Evolutionary conservation across 208 protist genomes (phyloP).

Genomic region (Acanthamoeba culbertsoni): DNA sequence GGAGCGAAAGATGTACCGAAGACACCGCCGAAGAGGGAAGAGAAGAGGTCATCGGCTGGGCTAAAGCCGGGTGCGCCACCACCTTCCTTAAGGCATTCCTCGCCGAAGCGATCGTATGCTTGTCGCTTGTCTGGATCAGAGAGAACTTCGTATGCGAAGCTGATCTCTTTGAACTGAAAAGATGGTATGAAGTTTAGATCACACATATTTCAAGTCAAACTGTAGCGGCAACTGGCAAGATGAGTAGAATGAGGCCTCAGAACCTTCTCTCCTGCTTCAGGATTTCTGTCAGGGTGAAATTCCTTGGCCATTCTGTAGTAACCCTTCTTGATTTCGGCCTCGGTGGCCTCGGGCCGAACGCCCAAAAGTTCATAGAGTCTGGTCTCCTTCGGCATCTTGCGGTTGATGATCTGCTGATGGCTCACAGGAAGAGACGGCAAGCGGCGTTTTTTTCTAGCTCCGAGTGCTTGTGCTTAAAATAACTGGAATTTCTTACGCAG

Average conservation of each 20-base stretch:
- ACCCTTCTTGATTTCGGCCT: slow-evolving; percentile 89
- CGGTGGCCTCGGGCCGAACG: slow-evolving; percentile 83
- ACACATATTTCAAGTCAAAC: too few relatives aligned
- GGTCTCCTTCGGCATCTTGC: slow-evolving; percentile 61
- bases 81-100: slow-evolving; percentile 94
- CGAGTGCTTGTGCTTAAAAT: too few relatives aligned
- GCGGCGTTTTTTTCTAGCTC: too few relatives aligned
- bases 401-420: too few relatives aligned
- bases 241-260: background rate
- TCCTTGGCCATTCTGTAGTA: slow-evolving; percentile 91
- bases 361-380: slow-evolving; percentile 91
- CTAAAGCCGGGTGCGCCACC: slow-evolving; percentile 79
- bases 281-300: slow-evolving; percentile 94
- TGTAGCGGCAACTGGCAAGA: background rate
- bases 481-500: too few relatives aligned
- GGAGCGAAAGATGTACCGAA: slow-evolving; percentile 16
- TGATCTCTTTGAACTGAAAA: slow-evolving; percentile 93
- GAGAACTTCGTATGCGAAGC: slow-evolving; percentile 96
- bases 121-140: slow-evolving; percentile 94
- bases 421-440: too few relatives aligned
- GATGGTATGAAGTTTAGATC: too few relatives aligned
- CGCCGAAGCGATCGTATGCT: slow-evolving; percentile 97
- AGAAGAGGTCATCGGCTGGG: slow-evolving; percentile 79
- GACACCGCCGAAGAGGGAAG: slow-evolving; percentile 74
- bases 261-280: slow-evolving; percentile 55